A percentile compares a stretch with the other conserved stretches of the same genome.
phyloP scores from a whole-genome alignment of 352 stramenopile genomes.

The Phytophthora melonis region DNA sequence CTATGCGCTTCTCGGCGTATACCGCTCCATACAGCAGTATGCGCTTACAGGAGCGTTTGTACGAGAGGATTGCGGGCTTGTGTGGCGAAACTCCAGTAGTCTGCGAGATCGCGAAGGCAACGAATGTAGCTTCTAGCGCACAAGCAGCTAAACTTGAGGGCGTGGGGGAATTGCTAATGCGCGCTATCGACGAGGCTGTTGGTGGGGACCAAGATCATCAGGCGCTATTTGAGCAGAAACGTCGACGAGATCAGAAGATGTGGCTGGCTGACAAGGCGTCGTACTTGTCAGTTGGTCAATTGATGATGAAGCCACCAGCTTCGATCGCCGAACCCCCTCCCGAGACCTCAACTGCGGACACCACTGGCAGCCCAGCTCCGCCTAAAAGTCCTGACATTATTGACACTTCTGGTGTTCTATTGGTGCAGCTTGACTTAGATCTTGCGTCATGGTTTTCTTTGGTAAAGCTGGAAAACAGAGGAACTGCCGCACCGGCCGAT shows the following conservation, averaged over 20 bases:
- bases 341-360: neutral
- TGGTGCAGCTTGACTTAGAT: conserved; percentile 78
- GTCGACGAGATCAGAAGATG: conserved; percentile 37
- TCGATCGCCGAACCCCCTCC: neutral
- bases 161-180: conserved; percentile 39
- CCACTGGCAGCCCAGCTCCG: neutral
- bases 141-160: conserved; percentile 24
- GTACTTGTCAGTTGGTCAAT: conserved; percentile 34
- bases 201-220: conserved; percentile 42
- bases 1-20: conserved; percentile 35
- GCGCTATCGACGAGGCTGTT: conserved; percentile 56
- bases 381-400: neutral
- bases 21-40: conserved; percentile 45
- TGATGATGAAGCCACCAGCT: conserved; percentile 13
- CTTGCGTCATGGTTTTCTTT: conserved; percentile 76
- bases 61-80: conserved; percentile 39
- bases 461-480: conserved; percentile 20
- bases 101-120: conserved; percentile 40
- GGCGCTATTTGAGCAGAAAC: conserved; percentile 39
- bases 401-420: conserved; percentile 37
- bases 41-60: conserved; percentile 35
- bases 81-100: conserved; percentile 57
- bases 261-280: conserved; percentile 46
- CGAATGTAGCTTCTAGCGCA: neutral
- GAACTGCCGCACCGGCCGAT: neutral